Evolutionary conservation across 768 basidiomycete genomes (phyloP).

Genomic region (Leucocoprinus sp.): DNA sequence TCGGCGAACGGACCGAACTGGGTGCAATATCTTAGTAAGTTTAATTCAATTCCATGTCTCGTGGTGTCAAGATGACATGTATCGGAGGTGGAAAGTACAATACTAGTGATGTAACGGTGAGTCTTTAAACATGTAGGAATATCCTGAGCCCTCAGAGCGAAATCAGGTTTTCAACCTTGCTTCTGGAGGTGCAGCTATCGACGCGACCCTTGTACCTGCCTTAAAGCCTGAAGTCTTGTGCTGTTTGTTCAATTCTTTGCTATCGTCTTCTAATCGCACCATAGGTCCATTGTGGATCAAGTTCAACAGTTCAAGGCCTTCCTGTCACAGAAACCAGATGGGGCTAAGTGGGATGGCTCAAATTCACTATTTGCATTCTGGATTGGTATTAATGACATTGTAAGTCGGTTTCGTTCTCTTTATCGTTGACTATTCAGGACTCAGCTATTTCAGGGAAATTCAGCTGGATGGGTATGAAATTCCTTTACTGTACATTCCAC

Average conservation of each 20-base stretch:
- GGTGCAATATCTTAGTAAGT: constrained; percentile 44
- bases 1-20: constrained; percentile 60
- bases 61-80: not conserved
- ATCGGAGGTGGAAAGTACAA: constrained; percentile 43
- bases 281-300: constrained; percentile 46
- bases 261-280: not conserved
- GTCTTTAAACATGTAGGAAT: not conserved
- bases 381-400: constrained; percentile 63
- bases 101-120: constrained; percentile 42
- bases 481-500: not conserved
- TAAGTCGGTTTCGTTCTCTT: constrained; percentile 21
- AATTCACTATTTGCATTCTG: constrained; percentile 54
- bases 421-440: not conserved
- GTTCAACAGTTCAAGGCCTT: constrained; percentile 43
- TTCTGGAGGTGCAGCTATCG: constrained; percentile 53
- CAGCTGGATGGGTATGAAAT: constrained; percentile 34
- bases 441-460: constrained; percentile 33
- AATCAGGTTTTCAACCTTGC: constrained; percentile 40
- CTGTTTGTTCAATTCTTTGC: not conserved
- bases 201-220: constrained; percentile 43
- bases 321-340: constrained; percentile 33
- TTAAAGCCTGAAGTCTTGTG: constrained; percentile 38
- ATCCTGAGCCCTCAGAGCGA: not conserved
- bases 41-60: not conserved
- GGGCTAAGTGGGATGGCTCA: constrained; percentile 40